Evolutionary conservation across 1,284 basidiomycete species (phyloP), one percentile per base, ranked within the genome.

Genomic region (Papiliotrema fonsecae): DNA sequence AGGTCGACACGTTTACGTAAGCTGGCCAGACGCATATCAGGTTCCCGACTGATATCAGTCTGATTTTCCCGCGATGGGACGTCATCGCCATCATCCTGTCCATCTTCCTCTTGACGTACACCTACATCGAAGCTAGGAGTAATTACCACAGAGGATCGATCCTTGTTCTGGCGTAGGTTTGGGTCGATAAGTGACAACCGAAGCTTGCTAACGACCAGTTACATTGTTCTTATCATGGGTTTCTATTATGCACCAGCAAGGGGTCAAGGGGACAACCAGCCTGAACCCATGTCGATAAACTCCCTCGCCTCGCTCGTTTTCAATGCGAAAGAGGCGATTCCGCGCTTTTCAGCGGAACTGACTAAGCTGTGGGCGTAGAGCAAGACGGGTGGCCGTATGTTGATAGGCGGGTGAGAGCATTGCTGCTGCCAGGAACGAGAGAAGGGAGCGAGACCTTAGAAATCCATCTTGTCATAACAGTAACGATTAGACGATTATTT

Each of bases 21-120:
- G 78, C 72, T 14, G 14, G 19, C 26, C 16, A 18, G 9, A 14
- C 21, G 22, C 16, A 19, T 14, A 28, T 10, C 40, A 13, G 40
- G 16, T 40, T 10, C 13, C 24, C 11, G 26, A 18, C n/a, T 19
- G 16, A 14, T 16, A 10, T n/a, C 62, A 96, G 91, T 19, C 81
- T 99, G 49, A 93, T 98, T 57, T 97, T 99, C 81, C 96, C 96
- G 1, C 83, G 92, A 61, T 99, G 96, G 94, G 96, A 99, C 70
- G 90, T 96, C 41, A 85, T 98, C 57, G 87, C 86, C 26, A 89
- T 98, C 70, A 88, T 98, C 62, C 77, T 93, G 26, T 87, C 89
- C 2, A 88, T 94, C 73, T 99, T 98, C 79, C 76, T 98, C 57
- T 83, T 99, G 77, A 98, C 96, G 0, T 99, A 99, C 73, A 97